Conservation (phyloP, 2,329 filamentous ascomycete genomes). For the Claviceps sp. region DNA sequence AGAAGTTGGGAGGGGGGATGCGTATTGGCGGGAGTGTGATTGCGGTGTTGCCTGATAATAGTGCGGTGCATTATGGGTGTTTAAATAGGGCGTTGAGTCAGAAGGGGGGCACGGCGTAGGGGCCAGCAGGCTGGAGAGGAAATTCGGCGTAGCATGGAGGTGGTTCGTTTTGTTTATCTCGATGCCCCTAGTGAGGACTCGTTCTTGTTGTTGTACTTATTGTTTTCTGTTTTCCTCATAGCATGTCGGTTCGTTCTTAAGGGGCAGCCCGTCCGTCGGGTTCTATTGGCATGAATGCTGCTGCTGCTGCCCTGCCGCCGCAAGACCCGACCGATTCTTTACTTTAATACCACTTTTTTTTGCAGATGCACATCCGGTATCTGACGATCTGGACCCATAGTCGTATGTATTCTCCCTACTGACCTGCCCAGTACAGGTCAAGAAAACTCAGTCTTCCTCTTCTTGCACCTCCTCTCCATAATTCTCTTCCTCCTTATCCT, state of each 20-base stretch:
- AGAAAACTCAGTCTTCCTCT: conserved; percentile 28
- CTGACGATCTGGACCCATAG: background rate
- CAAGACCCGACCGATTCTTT: conserved; percentile 7
- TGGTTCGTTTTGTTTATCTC: background rate
- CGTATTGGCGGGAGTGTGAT: conserved; percentile 83
- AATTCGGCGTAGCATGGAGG: conserved; percentile 13
- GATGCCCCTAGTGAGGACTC: background rate
- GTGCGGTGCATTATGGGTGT: conserved; percentile 72
- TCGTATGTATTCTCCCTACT: background rate
- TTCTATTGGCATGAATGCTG: background rate
- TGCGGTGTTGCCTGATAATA: conserved; percentile 73
- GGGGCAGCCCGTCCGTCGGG: background rate
- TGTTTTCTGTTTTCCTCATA: background rate
- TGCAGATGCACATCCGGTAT: background rate
- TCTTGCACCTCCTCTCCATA: conserved; percentile 77
- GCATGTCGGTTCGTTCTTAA: background rate
- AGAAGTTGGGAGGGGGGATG: conserved; percentile 74
- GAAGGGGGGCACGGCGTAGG: conserved; percentile 19
- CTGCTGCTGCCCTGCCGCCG: background rate
- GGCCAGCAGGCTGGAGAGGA: conserved; percentile 22
- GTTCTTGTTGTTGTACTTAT: background rate
- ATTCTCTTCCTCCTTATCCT: conserved; percentile 55
- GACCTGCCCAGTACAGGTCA: background rate
- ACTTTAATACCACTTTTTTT: conserved; percentile 13
- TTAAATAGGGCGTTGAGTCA: conserved; percentile 35